Evolutionary conservation across 2,329 filamentous ascomycete species (phyloP).

Genomic region (Didymellaceae sp.): DNA sequence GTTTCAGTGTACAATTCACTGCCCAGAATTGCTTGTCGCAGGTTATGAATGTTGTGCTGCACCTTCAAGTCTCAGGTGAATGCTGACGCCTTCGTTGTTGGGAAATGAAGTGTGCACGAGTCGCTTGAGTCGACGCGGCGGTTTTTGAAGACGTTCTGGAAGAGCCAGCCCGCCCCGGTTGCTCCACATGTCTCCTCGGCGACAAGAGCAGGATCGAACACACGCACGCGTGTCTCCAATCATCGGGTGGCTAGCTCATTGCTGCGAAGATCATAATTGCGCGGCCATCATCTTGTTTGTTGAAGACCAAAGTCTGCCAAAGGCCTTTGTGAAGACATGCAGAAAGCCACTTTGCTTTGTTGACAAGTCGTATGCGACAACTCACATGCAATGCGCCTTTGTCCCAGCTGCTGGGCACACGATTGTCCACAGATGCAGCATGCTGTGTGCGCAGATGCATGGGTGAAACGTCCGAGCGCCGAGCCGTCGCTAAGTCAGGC

Average conservation of each 20-base stretch:
- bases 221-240: constrained; percentile 26
- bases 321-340: constrained; percentile 2
- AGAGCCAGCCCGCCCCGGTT: constrained; percentile 25
- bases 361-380: constrained; percentile 11
- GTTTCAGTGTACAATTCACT: not conserved
- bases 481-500: constrained; percentile 36
- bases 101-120: constrained; percentile 23
- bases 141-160: constrained; percentile 32
- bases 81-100: constrained; percentile 20
- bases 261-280: constrained; percentile 40
- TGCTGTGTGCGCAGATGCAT: constrained; percentile 17
- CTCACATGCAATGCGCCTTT: constrained; percentile 22
- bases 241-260: constrained; percentile 24
- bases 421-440: constrained; percentile 28
- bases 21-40: constrained; percentile 3
- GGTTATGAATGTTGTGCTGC: constrained; percentile 5
- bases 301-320: constrained; percentile 4
- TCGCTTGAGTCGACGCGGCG: constrained; percentile 24
- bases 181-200: constrained; percentile 26
- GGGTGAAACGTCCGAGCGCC: constrained; percentile 25
- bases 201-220: constrained; percentile 26
- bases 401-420: constrained; percentile 22
- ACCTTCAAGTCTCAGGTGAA: constrained; percentile 6
- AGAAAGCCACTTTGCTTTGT: constrained; percentile 6
- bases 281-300: constrained; percentile 26